These are phyloP conservation scores for Primulina tabacum DNA, from an alignment of 257 asterid species.

Conservation along the genomic window DNA sequence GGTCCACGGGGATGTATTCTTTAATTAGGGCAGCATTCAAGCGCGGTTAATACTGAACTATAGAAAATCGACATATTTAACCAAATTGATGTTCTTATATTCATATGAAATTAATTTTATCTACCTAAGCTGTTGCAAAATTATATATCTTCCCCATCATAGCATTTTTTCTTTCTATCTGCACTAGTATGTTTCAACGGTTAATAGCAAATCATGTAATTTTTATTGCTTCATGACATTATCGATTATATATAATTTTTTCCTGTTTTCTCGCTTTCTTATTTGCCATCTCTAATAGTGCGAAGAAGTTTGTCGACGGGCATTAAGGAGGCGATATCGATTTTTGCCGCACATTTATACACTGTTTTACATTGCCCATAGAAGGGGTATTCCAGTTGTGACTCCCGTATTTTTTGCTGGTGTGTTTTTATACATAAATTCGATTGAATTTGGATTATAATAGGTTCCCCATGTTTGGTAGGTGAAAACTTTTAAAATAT, in stretches of 20 bases:
- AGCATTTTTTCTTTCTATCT: not conserved
- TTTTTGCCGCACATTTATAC: conserved; percentile 87
- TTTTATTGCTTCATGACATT: not conserved
- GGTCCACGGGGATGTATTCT: not conserved
- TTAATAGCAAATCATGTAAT: not conserved
- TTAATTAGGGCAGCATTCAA: conserved; percentile 7
- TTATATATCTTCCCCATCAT: not conserved
- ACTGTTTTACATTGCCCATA: conserved; percentile 84
- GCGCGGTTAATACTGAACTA: not conserved
- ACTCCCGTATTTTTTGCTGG: conserved; percentile 83
- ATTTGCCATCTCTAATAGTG: conserved; percentile 45
- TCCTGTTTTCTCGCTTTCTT: conserved; percentile 24
- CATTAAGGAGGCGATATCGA: conserved; percentile 83
- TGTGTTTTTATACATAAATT: conserved; percentile 29
- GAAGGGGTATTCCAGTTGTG: conserved; percentile 77
- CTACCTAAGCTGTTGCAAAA: not conserved
- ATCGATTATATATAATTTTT: not conserved
- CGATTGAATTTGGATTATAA: conserved; percentile 12
- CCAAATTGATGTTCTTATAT: not conserved
- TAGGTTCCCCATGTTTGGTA: conserved; percentile 8
- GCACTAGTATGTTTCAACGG: not conserved
- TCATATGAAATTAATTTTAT: conserved; percentile 1
- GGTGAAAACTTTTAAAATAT: conserved; percentile 15
- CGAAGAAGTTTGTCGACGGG: conserved; percentile 94
- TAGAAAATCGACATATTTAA: not conserved